Conservation (phyloP, 768 basidiomycete genomes). For the Leucosporidium scottii region DNA sequence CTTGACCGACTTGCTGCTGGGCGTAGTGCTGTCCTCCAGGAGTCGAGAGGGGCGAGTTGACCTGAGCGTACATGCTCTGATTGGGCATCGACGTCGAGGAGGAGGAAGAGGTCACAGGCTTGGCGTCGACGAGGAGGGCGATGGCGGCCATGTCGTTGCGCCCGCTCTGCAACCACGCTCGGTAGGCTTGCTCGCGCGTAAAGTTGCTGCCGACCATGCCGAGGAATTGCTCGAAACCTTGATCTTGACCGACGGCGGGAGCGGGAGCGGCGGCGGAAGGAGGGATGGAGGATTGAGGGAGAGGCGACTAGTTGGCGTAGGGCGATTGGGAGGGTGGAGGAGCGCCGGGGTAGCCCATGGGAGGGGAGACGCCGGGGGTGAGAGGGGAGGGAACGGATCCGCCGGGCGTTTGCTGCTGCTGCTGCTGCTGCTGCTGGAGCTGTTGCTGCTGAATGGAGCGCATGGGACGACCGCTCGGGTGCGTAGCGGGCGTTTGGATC, state of each 20-base stretch:
- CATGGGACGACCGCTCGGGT: not conserved
- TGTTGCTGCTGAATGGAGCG: not conserved
- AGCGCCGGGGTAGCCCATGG: not conserved
- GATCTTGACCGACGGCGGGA: not conserved
- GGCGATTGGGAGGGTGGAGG: not conserved
- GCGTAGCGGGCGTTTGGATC: not conserved
- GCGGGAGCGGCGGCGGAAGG: not conserved
- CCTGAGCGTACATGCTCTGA: constrained; percentile 5
- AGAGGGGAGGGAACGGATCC: too few relatives aligned
- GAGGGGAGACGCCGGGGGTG: too few relatives aligned
- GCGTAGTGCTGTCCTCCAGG: constrained; percentile 33
- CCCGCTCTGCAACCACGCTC: constrained; percentile 2
- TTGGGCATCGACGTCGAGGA: too few relatives aligned
- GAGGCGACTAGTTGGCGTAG: not conserved
- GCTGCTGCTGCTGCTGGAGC: not conserved
- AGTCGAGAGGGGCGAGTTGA: constrained; percentile 3
- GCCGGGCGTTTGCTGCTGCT: not conserved
- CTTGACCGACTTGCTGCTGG: not conserved
- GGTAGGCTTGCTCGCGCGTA: constrained; percentile 2
- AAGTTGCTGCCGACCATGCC: constrained; percentile 13
- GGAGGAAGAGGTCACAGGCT: too few relatives aligned
- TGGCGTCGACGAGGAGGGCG: constrained; percentile 22
- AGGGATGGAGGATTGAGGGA: not conserved
- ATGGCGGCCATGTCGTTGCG: constrained; percentile 8
- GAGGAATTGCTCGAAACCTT: constrained; percentile 21